A percentile compares a stretch with the other conserved stretches of the same genome.
Evolutionary conservation across 495 filamentous ascomycete species (phyloP).

Genomic region (Hypoxylon fragiforme): DNA sequence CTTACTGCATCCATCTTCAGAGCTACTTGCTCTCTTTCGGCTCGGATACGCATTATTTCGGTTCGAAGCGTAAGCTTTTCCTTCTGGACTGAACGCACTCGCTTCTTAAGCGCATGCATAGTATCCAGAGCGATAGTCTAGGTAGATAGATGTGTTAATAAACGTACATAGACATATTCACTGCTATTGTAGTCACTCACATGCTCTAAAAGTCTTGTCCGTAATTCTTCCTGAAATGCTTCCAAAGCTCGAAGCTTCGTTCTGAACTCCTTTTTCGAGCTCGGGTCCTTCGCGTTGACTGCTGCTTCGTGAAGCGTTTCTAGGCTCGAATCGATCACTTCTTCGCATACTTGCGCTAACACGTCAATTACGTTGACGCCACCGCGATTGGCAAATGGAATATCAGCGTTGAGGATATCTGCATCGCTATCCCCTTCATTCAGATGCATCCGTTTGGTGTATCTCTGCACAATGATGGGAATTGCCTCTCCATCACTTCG

Average conservation of each 20-base stretch:
- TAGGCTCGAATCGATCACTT: conserved; percentile 60
- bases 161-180: not conserved
- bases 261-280: conserved; percentile 55
- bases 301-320: conserved; percentile 48
- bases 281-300: conserved; percentile 43
- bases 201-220: conserved; percentile 63
- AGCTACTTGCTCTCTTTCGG: conserved; percentile 66
- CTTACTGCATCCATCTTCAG: conserved; percentile 71
- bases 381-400: conserved; percentile 57
- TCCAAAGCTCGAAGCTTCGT: conserved; percentile 67
- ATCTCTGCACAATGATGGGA: conserved; percentile 52
- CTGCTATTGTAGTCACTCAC: conserved; percentile 42
- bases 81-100: conserved; percentile 65
- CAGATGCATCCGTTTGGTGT: conserved; percentile 40
- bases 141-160: conserved; percentile 6
- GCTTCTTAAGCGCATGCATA: conserved; percentile 62
- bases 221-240: conserved; percentile 68
- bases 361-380: conserved; percentile 74
- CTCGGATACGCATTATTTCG: conserved; percentile 64
- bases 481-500: conserved; percentile 40
- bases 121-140: conserved; percentile 66
- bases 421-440: conserved; percentile 42
- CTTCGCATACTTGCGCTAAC: conserved; percentile 68
- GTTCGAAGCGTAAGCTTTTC: conserved; percentile 66
- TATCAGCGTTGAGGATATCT: conserved; percentile 49